Evolutionary conservation across 148 eudicot genomes (phyloP).

Genomic region (Arctostaphylos glauca): DNA sequence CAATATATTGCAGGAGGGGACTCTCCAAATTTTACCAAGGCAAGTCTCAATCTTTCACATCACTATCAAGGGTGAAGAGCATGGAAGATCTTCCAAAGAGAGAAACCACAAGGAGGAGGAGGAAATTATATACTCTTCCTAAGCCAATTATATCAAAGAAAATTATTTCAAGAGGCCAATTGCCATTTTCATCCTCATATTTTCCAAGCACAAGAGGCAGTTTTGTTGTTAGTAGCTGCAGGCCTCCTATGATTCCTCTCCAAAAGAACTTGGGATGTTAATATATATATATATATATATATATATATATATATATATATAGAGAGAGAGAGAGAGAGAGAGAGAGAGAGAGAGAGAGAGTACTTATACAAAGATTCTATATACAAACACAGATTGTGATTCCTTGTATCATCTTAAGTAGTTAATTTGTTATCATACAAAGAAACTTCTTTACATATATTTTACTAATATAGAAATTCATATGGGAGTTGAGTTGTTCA

Average conservation of each 20-base stretch:
- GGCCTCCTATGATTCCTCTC: constrained; percentile 36
- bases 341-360: background rate
- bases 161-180: constrained; percentile 25
- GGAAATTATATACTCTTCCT: constrained; percentile 39
- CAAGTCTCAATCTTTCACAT: constrained; percentile 77
- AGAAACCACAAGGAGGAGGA: constrained; percentile 36
- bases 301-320: no score
- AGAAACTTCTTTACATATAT: no score
- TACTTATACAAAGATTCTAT: no score
- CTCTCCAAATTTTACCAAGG: constrained; percentile 79
- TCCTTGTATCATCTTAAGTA: no score
- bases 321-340: background rate
- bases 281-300: background rate
- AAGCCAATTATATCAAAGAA: constrained; percentile 65
- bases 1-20: constrained; percentile 56
- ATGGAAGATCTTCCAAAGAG: constrained; percentile 78
- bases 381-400: no score
- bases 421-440: no score
- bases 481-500: no score
- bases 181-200: constrained; percentile 29
- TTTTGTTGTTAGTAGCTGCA: constrained; percentile 30
- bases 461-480: no score
- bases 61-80: constrained; percentile 67
- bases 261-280: constrained; percentile 15
- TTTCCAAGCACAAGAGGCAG: constrained; percentile 40